phyloP scores from a whole-genome alignment of 352 stramenopile species.

The Globisporangium middletonii region DNA sequence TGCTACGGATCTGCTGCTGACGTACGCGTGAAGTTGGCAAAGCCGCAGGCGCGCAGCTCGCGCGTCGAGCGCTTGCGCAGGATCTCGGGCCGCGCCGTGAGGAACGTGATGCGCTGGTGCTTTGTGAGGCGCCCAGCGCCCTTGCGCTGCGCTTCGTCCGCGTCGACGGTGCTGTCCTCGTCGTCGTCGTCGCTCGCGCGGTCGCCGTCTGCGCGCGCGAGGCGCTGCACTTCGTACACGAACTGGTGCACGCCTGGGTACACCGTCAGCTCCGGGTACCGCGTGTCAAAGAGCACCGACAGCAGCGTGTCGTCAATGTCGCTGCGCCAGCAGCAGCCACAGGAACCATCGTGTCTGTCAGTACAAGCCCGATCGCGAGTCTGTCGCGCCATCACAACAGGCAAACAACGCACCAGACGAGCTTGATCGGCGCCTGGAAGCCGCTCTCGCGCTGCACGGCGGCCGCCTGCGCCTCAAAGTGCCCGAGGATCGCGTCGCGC shows the following conservation, averaged over 20 bases:
- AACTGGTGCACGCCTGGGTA: constrained; percentile 84
- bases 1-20: not conserved
- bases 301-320: constrained; percentile 83
- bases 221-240: constrained; percentile 58
- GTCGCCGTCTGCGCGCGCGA: constrained; percentile 19
- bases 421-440: constrained; percentile 53
- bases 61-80: constrained; percentile 50
- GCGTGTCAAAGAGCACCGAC: constrained; percentile 68
- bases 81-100: constrained; percentile 71
- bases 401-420: constrained; percentile 46
- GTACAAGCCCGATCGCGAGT: not conserved
- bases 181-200: constrained; percentile 14
- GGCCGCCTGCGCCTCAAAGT: constrained; percentile 53
- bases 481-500: constrained; percentile 48
- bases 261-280: constrained; percentile 76
- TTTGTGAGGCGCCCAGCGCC: constrained; percentile 3
- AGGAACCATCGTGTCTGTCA: no score
- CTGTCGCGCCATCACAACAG: not conserved
- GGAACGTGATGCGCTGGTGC: constrained; percentile 57
- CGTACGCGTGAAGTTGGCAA: constrained; percentile 75
- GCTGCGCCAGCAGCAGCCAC: constrained; percentile 15
- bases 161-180: constrained; percentile 14
- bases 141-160: not conserved
- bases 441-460: constrained; percentile 17
- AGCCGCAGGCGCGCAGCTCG: constrained; percentile 63